phyloP scores from a whole-genome alignment of 768 basidiomycete genomes.

The Leccinellum albellum region DNA sequence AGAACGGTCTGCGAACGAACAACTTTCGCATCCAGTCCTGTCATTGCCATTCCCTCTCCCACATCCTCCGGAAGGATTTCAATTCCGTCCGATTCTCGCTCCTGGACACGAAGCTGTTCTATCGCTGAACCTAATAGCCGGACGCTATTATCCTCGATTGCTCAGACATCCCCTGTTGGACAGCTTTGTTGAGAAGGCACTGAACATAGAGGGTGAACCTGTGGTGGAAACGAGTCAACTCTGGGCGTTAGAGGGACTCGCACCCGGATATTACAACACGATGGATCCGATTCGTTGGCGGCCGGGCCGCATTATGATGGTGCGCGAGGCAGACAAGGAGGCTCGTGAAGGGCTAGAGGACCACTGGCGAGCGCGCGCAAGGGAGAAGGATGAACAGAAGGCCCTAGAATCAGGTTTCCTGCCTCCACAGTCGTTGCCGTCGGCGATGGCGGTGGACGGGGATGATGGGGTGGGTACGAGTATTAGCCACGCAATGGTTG shows the following conservation, averaged over 20 bases:
- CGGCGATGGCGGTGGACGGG: conserved; percentile 2
- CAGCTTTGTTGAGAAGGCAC: conserved; percentile 37
- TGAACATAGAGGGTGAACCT: conserved; percentile 35
- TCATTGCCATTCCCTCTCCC: conserved; percentile 47
- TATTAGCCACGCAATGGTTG: neutral
- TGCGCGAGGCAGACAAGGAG: conserved; percentile 56
- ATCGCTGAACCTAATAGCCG: conserved; percentile 68
- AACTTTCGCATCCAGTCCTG: conserved; percentile 37
- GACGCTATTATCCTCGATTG: conserved; percentile 77
- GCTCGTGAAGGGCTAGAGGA: conserved; percentile 42
- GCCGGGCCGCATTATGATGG: conserved; percentile 48
- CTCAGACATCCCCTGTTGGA: conserved; percentile 60
- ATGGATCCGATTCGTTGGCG: conserved; percentile 67
- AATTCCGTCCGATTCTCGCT: conserved; percentile 63
- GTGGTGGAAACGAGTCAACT: conserved; percentile 48
- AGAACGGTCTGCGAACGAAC: conserved; percentile 23
- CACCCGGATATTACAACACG: conserved; percentile 61
- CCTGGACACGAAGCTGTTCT: conserved; percentile 61
- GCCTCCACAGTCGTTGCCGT: conserved; percentile 6
- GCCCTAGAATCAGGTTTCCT: conserved; percentile 15
- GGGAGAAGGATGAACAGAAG: conserved; percentile 26
- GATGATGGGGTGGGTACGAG: neutral
- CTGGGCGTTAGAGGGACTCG: conserved; percentile 70
- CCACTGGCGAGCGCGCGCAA: conserved; percentile 34
- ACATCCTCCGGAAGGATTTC: conserved; percentile 60